Evolutionary conservation across 73 alveolate genomes (phyloP), one percentile per base, ranked within the genome.

Genomic region (Paramecium octaurelia): DNA sequence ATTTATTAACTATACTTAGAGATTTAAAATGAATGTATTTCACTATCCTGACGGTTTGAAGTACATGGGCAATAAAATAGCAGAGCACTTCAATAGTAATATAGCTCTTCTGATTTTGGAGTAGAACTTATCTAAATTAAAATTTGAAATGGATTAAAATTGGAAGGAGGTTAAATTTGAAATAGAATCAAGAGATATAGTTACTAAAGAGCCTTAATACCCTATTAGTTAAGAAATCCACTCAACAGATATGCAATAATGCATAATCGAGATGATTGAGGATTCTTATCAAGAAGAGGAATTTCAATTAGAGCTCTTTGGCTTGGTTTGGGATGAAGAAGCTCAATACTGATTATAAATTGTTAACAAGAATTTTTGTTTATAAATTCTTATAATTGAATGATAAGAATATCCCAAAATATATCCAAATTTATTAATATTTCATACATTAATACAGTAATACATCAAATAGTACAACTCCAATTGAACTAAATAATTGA

Each of bases 1-100:
- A 12, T 1, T 27, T 64, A 64, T 27, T 31, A 24, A 12, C 12
- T 34, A 31, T 31, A 27, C 3, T 0, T 40, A 73, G 57, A 73
- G 59, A 40, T 73, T 36, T 40, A 36, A 73, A 73, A 29, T 73
- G 46, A 73, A 40, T 40, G 38, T 8, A 31, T 73, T 35, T 20
- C 87, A 73, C 21, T 73, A 73, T 73, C 87, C 87, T 14, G 87
- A 73, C n/a, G 87, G 87, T 14, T 38, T 73, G 14, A 73, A 40
- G 31, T 73, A 73, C 40, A 10, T 73, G 34, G 87, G 87, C 3
- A 27, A 11, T 64, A 27, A 12, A n/a, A 64, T 64, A 64, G 46
- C 84, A 14, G 84, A 64, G 31, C 48, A 64, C 31, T 64, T 64
- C 9, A 64, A 27, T 31, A 64, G 48, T 34, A 64, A 64, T 27